These are phyloP conservation scores for Lentinula edodes DNA, from an alignment of 768 basidiomycete species.

Conservation along the genomic window DNA sequence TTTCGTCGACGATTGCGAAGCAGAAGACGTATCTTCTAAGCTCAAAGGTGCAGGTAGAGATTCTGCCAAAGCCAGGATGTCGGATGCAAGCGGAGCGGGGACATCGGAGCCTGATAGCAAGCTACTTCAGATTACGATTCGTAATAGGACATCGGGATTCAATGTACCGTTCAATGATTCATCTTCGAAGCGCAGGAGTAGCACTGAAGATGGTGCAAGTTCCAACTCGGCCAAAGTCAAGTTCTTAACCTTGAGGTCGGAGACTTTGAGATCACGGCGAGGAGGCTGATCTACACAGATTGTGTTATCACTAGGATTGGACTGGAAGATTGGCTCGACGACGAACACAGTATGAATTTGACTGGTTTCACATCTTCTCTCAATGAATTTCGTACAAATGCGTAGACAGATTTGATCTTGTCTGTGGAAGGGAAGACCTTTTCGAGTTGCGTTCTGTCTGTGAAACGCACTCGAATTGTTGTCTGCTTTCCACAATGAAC, in stretches of 20 bases:
- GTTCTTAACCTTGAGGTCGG: conserved; percentile 68
- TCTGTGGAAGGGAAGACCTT: conserved; percentile 69
- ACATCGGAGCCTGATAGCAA: conserved; percentile 39
- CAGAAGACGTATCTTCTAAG: conserved; percentile 10
- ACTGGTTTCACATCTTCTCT: conserved; percentile 70
- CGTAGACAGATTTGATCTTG: conserved; percentile 80
- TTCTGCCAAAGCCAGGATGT: conserved; percentile 51
- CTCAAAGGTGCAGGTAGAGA: conserved; percentile 60
- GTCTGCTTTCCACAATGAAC: conserved; percentile 44
- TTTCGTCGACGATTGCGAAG: conserved; percentile 7
- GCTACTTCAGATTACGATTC: neutral
- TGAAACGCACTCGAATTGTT: conserved; percentile 75
- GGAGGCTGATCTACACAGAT: conserved; percentile 72
- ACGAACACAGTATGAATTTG: conserved; percentile 82
- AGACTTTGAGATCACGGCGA: conserved; percentile 76
- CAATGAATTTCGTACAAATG: conserved; percentile 70
- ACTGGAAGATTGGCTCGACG: neutral
- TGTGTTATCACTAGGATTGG: neutral
- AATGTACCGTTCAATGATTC: conserved; percentile 61
- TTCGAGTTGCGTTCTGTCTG: conserved; percentile 79
- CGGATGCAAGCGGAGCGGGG: conserved; percentile 59
- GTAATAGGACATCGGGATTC: neutral
- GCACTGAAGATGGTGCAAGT: conserved; percentile 74
- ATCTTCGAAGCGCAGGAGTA: conserved; percentile 73
- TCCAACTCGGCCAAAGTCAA: conserved; percentile 63